Percentiles rank a stretch among this genome's conserved stretches.
These are phyloP conservation scores for Fusarium chaquense DNA, from an alignment of 2,329 filamentous ascomycete species.

Conservation along the genomic window DNA sequence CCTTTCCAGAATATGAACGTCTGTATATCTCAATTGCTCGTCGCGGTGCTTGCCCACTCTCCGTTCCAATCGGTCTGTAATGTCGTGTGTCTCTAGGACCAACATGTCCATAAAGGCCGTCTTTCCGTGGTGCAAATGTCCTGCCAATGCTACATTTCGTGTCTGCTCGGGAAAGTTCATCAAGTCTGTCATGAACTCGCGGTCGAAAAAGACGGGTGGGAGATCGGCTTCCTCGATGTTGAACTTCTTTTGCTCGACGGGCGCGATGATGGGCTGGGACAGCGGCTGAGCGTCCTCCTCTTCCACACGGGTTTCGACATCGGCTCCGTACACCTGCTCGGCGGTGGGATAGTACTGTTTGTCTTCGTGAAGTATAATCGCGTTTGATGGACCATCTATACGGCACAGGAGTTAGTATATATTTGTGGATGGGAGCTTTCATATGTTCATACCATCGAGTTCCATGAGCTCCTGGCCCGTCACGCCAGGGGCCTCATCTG, in stretches of 20 bases:
- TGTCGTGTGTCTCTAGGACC: constrained; percentile 93
- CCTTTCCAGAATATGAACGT: constrained; percentile 88
- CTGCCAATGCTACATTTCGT: constrained; percentile 90
- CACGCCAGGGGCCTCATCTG: constrained; percentile 71
- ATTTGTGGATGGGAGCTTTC: constrained; percentile 4
- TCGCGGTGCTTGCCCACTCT: constrained; percentile 84
- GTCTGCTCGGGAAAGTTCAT: constrained; percentile 97
- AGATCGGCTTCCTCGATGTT: constrained; percentile 92
- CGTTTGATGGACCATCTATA: constrained; percentile 87
- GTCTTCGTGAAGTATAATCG: constrained; percentile 97
- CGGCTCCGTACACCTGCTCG: constrained; percentile 91
- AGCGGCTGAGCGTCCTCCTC: constrained; percentile 97
- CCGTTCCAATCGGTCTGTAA: constrained; percentile 81
- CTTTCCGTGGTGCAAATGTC: constrained; percentile 97
- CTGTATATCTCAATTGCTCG: constrained; percentile 94
- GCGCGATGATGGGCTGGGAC: constrained; percentile 91
- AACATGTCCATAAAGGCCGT: constrained; percentile 99
- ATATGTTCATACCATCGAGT: constrained; percentile 73
- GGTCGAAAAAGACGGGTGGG: constrained; percentile 86
- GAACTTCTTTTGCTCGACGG: constrained; percentile 95
- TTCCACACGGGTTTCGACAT: constrained; percentile 95
- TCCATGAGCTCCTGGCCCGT: constrained; percentile 92
- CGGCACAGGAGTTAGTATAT: constrained; percentile 17
- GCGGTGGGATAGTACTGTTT: constrained; percentile 99
- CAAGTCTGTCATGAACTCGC: constrained; percentile 92